A percentile compares a stretch with the other conserved stretches of the same genome.
Evolutionary conservation across 2,329 filamentous ascomycete genomes (phyloP).

Genomic region (Botrytis porri): DNA sequence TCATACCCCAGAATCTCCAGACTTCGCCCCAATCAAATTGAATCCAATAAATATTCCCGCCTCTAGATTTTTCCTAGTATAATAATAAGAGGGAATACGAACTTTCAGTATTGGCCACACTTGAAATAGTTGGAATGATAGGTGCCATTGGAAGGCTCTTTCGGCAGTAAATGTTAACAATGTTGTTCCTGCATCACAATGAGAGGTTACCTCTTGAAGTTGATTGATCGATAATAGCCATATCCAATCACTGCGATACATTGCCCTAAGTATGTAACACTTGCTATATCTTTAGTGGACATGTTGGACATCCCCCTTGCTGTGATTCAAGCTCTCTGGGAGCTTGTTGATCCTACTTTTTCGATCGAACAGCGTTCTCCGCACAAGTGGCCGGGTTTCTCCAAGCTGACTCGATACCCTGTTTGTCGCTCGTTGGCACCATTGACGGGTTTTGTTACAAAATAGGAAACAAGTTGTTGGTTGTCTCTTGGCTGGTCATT

Average conservation of each 20-base stretch:
- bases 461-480: background rate
- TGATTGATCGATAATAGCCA: background rate
- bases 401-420: constrained; percentile 1
- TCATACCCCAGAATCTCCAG: constrained; percentile 16
- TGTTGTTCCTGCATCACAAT: constrained; percentile 9
- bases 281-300: background rate
- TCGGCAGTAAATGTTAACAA: background rate
- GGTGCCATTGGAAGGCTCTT: background rate
- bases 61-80: background rate
- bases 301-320: background rate
- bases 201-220: background rate
- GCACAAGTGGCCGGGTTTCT: background rate
- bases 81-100: background rate
- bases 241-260: background rate
- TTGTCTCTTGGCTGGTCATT: constrained; percentile 1
- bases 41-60: background rate
- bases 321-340: background rate
- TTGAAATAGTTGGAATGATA: background rate
- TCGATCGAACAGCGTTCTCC: constrained; percentile 3
- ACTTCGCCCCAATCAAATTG: constrained; percentile 8
- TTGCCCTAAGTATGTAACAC: background rate
- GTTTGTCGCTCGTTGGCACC: constrained; percentile 11
- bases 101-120: background rate
- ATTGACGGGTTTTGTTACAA: constrained; percentile 5
- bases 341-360: background rate